Evolutionary conservation across 805 yeast species (phyloP), one percentile per base, ranked within the genome.

Genomic region (Saccharomycopsis synnaedendra): DNA sequence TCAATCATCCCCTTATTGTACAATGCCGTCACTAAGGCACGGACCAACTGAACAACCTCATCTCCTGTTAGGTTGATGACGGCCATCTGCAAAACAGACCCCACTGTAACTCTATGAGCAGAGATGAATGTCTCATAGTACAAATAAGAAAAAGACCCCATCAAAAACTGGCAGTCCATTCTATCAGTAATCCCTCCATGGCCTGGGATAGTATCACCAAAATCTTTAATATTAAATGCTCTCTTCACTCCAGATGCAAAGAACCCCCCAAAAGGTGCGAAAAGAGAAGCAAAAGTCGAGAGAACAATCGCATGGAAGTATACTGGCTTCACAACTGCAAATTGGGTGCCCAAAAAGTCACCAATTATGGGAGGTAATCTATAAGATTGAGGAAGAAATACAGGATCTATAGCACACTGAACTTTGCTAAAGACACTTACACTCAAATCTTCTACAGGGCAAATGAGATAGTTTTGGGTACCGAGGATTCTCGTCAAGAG

Each of bases 261-360:
- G 64, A 93, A 93, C 1, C 98, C 98, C 47, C 98, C 98, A 62
- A 93, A 93, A 51, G 98, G 98, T 3, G 98, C 98, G 63, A 93
- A 82, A 55, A 93, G 73, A 0, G 97, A 90, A 1, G 98, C 97
- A 71, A 93, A 93, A 3, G 95, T 83, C 10, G 97, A 94, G 51
- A 90, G 68, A 40, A 82, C 74, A 49, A 87, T 74, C 1, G 94
- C 81, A 63, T 93, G 98, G 70, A 89, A 76, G 64, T 90, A 88
- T 45, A 93, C 80, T 43, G 98, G 97, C 59, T 85, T 86, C 41
- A 88, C 58, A 10, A 79, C 72, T 11, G 87, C 61, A 32, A 69
- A 70, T 8, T 75, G 76, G 34, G 64, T 53, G 28, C 72, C 71
- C 35, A 69, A 51, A 38, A 70, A 58, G 27, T 73, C 74, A 28